A percentile compares a stretch with the other conserved stretches of the same genome.
Evolutionary conservation across 2,329 filamentous ascomycete species (phyloP).

Genomic region (Geosmithia morbida): DNA sequence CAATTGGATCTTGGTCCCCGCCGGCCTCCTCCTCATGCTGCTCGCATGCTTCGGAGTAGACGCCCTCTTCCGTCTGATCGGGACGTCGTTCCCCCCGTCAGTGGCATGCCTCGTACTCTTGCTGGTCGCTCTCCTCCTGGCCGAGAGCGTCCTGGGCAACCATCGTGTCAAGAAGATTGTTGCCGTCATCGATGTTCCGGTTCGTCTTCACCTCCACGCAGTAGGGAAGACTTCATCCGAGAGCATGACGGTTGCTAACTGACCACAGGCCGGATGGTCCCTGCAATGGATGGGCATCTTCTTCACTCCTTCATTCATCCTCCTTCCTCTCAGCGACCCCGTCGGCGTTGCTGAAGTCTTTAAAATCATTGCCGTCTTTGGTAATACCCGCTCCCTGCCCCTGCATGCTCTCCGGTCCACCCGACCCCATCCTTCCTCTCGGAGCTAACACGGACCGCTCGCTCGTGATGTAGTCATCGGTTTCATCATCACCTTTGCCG

Average conservation of each 20-base stretch:
- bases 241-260: background rate
- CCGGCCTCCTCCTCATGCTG: conserved; percentile 24
- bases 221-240: too few relatives aligned
- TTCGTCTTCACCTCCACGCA: conserved; percentile 15
- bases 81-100: conserved; percentile 42
- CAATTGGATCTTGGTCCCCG: conserved; percentile 35
- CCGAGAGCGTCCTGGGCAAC: conserved; percentile 30
- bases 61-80: conserved; percentile 25
- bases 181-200: conserved; percentile 35
- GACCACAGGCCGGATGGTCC: conserved; percentile 35
- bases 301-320: conserved; percentile 44
- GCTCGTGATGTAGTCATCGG: conserved; percentile 28
- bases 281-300: conserved; percentile 43
- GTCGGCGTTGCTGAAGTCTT: conserved; percentile 39
- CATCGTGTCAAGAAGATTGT: conserved; percentile 32
- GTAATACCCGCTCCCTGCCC: conserved; percentile 17
- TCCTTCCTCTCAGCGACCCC: conserved; percentile 39
- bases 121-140: conserved; percentile 32
- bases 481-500: conserved; percentile 34
- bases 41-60: conserved; percentile 27
- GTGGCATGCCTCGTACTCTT: conserved; percentile 42
- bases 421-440: background rate
- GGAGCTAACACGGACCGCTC: too few relatives aligned
- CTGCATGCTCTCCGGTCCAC: too few relatives aligned
- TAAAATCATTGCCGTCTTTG: conserved; percentile 44